Conservation (phyloP, 2,329 filamentous ascomycete genomes). For the Colletotrichum horii region DNA sequence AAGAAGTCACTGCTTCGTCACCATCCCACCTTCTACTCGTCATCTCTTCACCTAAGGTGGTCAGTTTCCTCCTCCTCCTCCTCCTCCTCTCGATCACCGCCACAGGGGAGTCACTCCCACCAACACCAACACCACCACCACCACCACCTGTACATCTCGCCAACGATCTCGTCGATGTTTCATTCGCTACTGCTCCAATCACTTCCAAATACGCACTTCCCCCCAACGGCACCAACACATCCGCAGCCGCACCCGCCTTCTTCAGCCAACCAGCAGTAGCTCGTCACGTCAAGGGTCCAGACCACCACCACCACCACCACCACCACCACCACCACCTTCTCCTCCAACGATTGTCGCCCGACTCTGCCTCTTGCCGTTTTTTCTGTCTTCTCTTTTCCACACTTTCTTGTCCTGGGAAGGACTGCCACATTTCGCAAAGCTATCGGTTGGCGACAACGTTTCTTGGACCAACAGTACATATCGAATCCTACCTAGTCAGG, state of each 20-base stretch:
- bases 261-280: not conserved
- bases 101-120: not conserved
- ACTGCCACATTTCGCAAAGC: not conserved
- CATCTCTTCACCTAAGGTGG: not conserved
- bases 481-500: not conserved
- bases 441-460: not conserved
- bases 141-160: not conserved
- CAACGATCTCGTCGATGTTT: not conserved
- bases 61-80: not conserved
- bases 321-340: not conserved
- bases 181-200: not conserved
- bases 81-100: not conserved
- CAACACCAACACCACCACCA: not conserved
- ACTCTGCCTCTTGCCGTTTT: not conserved
- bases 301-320: not conserved
- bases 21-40: not conserved
- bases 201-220: not conserved
- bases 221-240: slow-evolving; percentile 5
- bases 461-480: not conserved
- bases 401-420: not conserved
- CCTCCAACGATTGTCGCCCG: not conserved
- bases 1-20: not conserved
- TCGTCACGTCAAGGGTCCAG: slow-evolving; percentile 1
- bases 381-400: not conserved
- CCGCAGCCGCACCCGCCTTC: not conserved